Conservation (phyloP, 768 basidiomycete species). For the Harrya chromipes region DNA sequence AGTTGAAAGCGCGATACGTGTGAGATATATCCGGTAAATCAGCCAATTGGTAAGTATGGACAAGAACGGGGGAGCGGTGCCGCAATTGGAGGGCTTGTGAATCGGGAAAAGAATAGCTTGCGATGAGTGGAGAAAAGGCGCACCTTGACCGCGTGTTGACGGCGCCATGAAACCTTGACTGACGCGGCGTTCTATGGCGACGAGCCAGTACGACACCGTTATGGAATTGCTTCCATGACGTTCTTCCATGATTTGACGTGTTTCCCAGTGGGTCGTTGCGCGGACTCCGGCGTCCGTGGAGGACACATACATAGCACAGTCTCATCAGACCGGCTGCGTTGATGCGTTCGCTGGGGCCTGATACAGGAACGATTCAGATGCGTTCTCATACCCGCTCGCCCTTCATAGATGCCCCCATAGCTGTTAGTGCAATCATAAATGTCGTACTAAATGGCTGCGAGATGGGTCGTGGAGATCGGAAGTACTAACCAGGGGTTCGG, state of each 20-base stretch:
- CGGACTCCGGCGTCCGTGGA: slow-evolving; percentile 19
- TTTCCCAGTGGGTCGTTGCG: slow-evolving; percentile 15
- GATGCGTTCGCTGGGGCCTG: slow-evolving; percentile 11
- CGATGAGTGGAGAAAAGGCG: slow-evolving; percentile 23
- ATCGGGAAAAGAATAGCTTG: slow-evolving; percentile 23
- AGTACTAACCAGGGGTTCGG: slow-evolving; percentile 3
- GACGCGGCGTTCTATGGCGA: slow-evolving; percentile 31
- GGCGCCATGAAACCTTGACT: slow-evolving; percentile 34
- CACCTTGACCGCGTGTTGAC: slow-evolving; percentile 34
- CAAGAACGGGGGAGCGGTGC: slow-evolving; percentile 21
- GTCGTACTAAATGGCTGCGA: slow-evolving; percentile 21
- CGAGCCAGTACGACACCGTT: slow-evolving; percentile 21
- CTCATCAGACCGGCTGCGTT: slow-evolving; percentile 4
- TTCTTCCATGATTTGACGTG: slow-evolving; percentile 22
- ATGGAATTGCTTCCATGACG: slow-evolving; percentile 30
- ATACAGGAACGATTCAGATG: slow-evolving; percentile 10
- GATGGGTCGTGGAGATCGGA: slow-evolving; percentile 24
- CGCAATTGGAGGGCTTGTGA: slow-evolving; percentile 19
- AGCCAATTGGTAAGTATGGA: slow-evolving; percentile 13
- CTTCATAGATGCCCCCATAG: slow-evolving; percentile 16
- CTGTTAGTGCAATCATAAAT: slow-evolving; percentile 16
- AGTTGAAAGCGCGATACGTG: slow-evolving; percentile 12
- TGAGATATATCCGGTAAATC: slow-evolving; percentile 35
- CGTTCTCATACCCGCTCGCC: slow-evolving; percentile 17
- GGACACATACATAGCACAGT: slow-evolving; percentile 4